Evolutionary conservation across 768 basidiomycete genomes (phyloP).

Genomic region (Boletus coccyginus): DNA sequence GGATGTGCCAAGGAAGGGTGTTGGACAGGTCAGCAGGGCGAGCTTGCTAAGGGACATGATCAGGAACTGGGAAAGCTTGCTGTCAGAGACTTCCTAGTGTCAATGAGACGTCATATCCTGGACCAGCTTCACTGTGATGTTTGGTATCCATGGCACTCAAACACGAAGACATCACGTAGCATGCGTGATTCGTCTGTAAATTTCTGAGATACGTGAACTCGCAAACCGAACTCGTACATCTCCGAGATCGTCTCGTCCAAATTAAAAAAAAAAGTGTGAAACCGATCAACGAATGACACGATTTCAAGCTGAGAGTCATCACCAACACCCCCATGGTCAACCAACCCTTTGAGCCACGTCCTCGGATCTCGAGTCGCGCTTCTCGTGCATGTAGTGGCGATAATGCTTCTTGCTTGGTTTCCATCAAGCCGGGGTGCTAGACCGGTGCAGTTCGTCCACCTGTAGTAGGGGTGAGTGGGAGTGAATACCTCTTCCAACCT

Average conservation of each 20-base stretch:
- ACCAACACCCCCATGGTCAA: neutral
- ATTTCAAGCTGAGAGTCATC: neutral
- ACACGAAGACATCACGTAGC: neutral
- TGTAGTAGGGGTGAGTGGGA: slow-evolving; percentile 14
- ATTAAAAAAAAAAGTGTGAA: neutral
- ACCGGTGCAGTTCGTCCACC: slow-evolving; percentile 74
- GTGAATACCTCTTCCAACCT: slow-evolving; percentile 52
- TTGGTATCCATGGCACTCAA: neutral
- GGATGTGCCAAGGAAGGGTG: neutral
- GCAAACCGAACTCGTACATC: neutral
- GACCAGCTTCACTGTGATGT: neutral
- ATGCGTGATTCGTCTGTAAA: neutral
- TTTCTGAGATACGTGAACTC: neutral
- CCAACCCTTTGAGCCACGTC: slow-evolving; percentile 3
- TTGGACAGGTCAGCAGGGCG: neutral
- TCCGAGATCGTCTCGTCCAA: neutral
- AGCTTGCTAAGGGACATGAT: slow-evolving; percentile 9
- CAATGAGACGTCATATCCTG: neutral
- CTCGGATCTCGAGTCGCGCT: slow-evolving; percentile 22
- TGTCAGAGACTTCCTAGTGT: slow-evolving; percentile 12
- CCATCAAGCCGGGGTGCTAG: slow-evolving; percentile 56
- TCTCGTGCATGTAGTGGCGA: slow-evolving; percentile 24
- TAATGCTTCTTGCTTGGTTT: slow-evolving; percentile 45
- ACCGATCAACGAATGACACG: neutral
- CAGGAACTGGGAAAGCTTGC: slow-evolving; percentile 31